Conservation (phyloP, 495 filamentous ascomycete genomes). For the Trichoderma erinaceum region DNA sequence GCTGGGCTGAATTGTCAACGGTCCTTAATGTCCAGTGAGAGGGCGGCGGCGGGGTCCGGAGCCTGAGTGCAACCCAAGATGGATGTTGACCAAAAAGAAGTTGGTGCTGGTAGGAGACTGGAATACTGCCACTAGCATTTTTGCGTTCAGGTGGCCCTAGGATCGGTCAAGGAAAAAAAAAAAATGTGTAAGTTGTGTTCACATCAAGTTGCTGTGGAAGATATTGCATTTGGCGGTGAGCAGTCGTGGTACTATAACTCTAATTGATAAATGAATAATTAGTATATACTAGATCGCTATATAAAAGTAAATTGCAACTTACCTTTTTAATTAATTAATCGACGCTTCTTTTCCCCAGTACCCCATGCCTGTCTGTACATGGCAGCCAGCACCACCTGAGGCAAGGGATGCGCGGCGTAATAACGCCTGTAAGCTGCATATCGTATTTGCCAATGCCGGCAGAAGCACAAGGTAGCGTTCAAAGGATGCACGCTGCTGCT, state of each 20-base stretch:
- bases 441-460: constrained; percentile 6
- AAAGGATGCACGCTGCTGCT: no score
- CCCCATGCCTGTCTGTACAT: not conserved
- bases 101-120: not conserved
- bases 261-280: no score
- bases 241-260: not conserved
- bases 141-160: not conserved
- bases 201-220: not conserved
- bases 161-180: not conserved
- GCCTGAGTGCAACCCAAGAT: not conserved
- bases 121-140: not conserved
- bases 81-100: not conserved
- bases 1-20: not conserved
- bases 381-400: not conserved
- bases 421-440: not conserved
- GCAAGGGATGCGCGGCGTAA: not conserved
- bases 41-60: not conserved
- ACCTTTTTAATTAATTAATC: no score
- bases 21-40: constrained; percentile 6
- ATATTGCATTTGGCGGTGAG: not conserved
- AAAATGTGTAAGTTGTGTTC: not conserved
- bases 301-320: not conserved
- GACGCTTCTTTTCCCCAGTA: not conserved
- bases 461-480: not conserved
- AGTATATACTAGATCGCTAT: not conserved